phyloP scores from a whole-genome alignment of 1,284 basidiomycete genomes.

The Puccinia horiana region DNA sequence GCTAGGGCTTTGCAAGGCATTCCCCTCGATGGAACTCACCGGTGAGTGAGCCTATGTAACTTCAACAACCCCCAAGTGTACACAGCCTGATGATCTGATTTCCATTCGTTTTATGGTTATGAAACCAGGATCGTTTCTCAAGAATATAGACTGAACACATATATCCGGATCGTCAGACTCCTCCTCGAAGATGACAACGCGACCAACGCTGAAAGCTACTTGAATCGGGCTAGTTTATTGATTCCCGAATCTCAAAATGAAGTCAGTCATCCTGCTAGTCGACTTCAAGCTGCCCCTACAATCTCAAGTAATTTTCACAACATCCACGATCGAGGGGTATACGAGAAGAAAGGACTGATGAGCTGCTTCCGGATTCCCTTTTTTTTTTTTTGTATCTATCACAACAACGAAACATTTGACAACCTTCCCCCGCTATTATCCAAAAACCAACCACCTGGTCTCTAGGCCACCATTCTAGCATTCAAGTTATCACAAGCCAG shows the following conservation, averaged over 20 bases:
- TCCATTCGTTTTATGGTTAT: not conserved
- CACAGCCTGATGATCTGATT: not conserved
- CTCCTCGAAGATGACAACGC: constrained; percentile 94
- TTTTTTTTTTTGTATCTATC: not conserved
- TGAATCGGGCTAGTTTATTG: constrained; percentile 87
- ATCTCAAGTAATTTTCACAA: not conserved
- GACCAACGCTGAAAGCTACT: constrained; percentile 90
- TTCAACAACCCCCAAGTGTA: not conserved
- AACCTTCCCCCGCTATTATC: no score
- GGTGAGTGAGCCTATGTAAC: constrained; percentile 62
- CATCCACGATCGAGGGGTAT: not conserved
- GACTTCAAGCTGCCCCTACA: not conserved
- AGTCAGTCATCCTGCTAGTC: constrained; percentile 64
- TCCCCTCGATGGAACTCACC: constrained; percentile 83
- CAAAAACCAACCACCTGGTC: not conserved
- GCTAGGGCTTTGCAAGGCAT: constrained; percentile 87
- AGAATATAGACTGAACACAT: constrained; percentile 81
- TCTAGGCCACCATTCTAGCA: constrained; percentile 40
- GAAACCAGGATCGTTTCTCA: constrained; percentile 69
- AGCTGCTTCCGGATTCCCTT: not conserved
- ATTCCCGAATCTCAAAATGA: constrained; percentile 75
- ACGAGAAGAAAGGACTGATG: not conserved
- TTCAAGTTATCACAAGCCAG: constrained; percentile 67
- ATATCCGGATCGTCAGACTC: constrained; percentile 89
- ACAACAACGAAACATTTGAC: no score